These are phyloP conservation scores for Colletotrichum somersetense DNA, from an alignment of 2,329 filamentous ascomycete genomes.

Conservation along the genomic window DNA sequence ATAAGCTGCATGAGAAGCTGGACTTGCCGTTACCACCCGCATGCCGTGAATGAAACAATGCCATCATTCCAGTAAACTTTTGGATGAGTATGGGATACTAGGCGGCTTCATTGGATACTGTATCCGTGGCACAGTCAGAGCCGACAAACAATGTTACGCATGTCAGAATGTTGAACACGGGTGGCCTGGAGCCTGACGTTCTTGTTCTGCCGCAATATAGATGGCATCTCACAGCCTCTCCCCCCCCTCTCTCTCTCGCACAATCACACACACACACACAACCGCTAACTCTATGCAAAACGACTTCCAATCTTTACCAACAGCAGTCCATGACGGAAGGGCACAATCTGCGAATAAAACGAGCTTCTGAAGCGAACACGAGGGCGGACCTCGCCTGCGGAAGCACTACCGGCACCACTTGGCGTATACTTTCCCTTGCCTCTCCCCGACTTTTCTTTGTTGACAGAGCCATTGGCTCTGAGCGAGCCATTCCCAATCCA, in stretches of 20 bases:
- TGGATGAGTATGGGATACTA: constrained; percentile 7
- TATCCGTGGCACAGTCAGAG: constrained; percentile 18
- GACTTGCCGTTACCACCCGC: background rate
- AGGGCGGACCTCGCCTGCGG: constrained; percentile 17
- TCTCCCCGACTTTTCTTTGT: constrained; percentile 28
- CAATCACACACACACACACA: too few relatives aligned
- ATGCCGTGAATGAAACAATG: constrained; percentile 16
- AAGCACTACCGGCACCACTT: constrained; percentile 17
- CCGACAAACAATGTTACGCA: constrained; percentile 22
- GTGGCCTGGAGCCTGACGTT: background rate
- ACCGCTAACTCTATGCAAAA: background rate
- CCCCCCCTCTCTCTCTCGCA: too few relatives aligned
- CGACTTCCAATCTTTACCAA: background rate
- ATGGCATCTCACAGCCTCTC: background rate
- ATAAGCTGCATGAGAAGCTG: background rate
- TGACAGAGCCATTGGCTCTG: constrained; percentile 25
- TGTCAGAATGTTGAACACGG: constrained; percentile 2
- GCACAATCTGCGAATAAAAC: background rate
- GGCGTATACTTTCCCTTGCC: constrained; percentile 3
- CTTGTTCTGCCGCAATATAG: constrained; percentile 10
- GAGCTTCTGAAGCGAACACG: background rate
- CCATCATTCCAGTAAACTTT: background rate
- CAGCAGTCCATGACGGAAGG: background rate
- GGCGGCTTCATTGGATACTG: constrained; percentile 18
- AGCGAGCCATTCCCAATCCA: constrained; percentile 37